These are phyloP conservation scores for Aspergillus nomiae DNA, from an alignment of 2,329 filamentous ascomycete species.

Conservation along the genomic window DNA sequence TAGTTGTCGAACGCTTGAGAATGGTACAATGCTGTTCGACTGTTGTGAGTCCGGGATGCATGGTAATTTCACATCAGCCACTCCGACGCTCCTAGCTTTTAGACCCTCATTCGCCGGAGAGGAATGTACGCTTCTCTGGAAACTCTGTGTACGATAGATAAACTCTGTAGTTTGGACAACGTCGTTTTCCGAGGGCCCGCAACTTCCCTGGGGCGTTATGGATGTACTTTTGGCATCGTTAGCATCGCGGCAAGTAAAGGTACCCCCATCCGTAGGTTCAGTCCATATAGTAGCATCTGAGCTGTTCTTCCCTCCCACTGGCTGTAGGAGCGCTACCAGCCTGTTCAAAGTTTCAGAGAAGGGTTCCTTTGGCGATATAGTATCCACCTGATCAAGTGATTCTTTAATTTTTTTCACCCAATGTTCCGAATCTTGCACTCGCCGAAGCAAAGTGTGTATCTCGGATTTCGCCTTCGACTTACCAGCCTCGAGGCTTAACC, in stretches of 20 bases:
- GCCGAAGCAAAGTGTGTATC: conserved; percentile 25
- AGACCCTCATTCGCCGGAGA: conserved; percentile 8
- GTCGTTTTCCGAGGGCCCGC: not conserved
- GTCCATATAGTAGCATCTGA: not conserved
- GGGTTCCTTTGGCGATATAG: conserved; percentile 19
- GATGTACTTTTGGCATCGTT: not conserved
- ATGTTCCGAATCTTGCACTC: conserved; percentile 28
- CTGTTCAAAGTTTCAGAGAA: conserved; percentile 22
- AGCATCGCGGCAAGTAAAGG: not conserved
- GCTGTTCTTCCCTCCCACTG: not conserved
- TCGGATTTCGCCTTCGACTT: conserved; percentile 26
- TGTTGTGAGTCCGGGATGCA: conserved; percentile 9
- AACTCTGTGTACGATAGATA: conserved; percentile 20
- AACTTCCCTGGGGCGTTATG: conserved; percentile 4
- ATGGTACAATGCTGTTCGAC: conserved; percentile 32
- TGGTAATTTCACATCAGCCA: not conserved
- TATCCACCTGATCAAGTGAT: conserved; percentile 18
- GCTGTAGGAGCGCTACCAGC: conserved; percentile 21
- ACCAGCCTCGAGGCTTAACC: conserved; percentile 19
- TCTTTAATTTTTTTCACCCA: conserved; percentile 25
- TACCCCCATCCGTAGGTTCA: not conserved
- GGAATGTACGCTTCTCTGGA: conserved; percentile 14
- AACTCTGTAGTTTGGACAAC: conserved; percentile 21
- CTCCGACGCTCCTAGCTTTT: not conserved
- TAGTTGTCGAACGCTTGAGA: conserved; percentile 31